Evolutionary conservation across 2,329 filamentous ascomycete genomes (phyloP), one percentile per base, ranked within the genome.

Genomic region (Zarea fungicola): DNA sequence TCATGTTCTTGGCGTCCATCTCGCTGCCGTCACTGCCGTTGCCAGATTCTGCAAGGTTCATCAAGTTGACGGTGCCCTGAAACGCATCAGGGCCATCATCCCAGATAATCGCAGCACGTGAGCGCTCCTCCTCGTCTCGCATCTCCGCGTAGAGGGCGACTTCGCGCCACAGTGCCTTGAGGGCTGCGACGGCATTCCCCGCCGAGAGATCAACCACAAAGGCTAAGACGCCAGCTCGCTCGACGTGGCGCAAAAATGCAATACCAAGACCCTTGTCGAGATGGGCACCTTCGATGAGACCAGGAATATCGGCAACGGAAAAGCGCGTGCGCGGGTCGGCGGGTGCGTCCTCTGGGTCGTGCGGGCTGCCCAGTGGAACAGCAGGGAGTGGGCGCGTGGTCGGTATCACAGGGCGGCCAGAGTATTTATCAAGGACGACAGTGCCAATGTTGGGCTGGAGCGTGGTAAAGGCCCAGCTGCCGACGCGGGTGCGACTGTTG

Each of bases 401-500:
- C 62, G 65, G 44, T 39, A 78, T 65, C 6, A 70, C 49, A 1
- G 90, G 89, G 0, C 88, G 81, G 3, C 91, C 89, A 50, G 83
- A 84, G 70, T 93, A 81, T 63, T 91, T 81, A 65, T 99, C 93
- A 10, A 99, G 78, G 13, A 97, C 85, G 6, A 99, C 89, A 1
- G 93, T 99, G 43, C 93, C 93, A 48, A 99, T 95, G 58, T 95
- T 96, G 3, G 93, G 93, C 57, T 91, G 85, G 8, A 99, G 75
- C 0, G 93, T 99, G 3, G 93, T 99, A 65, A 99, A 99, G 9
- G 90, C 92, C 93, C 93, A 99, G 64, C 87, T 84, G 34, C 93
- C 93, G 25, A 99, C 83, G 32, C 93, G 81, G 2, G 93, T 89
- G 52, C 90, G 85, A 63, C 88, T 95, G 65, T 91, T 91, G 59